phyloP scores from a whole-genome alignment of 495 filamentous ascomycete genomes.

The Xylaria telfairii region DNA sequence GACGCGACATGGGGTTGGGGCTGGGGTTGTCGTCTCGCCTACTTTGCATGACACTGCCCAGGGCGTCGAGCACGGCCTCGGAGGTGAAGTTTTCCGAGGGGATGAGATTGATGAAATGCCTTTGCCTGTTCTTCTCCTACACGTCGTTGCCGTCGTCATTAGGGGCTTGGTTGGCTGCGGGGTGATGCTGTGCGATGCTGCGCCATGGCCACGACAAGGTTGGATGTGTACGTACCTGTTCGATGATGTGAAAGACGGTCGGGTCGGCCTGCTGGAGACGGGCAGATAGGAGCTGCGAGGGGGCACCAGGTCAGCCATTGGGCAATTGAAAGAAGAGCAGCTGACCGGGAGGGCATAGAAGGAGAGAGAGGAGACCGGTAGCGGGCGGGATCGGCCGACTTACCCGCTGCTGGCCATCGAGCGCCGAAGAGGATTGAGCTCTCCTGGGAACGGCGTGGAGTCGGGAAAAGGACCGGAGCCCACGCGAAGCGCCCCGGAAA shows the following conservation, averaged over 20 bases:
- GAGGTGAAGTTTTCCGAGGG: conserved; percentile 99
- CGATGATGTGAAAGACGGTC: conserved; percentile 81
- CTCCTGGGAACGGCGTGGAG: conserved; percentile 43
- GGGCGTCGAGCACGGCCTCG: conserved; percentile 92
- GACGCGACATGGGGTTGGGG: neutral
- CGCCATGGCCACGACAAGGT: neutral
- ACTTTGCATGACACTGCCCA: conserved; percentile 99
- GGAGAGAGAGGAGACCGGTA: neutral
- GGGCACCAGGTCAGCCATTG: conserved; percentile 1
- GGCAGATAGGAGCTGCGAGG: conserved; percentile 73
- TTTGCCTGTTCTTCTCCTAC: conserved; percentile 93
- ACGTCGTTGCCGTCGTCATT: conserved; percentile 27
- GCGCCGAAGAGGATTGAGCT: conserved; percentile 55
- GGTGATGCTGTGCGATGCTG: neutral
- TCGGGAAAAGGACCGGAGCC: conserved; percentile 32
- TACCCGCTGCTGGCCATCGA: conserved; percentile 72
- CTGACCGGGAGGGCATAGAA: neutral
- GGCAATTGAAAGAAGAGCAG: conserved; percentile 19
- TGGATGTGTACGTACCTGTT: conserved; percentile 67
- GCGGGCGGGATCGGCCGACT: neutral
- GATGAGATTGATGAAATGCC: conserved; percentile 98
- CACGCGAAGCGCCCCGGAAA: conserved; percentile 37
- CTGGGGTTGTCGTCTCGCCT: conserved; percentile 36
- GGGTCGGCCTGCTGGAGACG: conserved; percentile 86
- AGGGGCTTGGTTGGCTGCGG: conserved; percentile 16